Conservation (phyloP, 2,329 filamentous ascomycete genomes). For the Phialophora chinensis region DNA sequence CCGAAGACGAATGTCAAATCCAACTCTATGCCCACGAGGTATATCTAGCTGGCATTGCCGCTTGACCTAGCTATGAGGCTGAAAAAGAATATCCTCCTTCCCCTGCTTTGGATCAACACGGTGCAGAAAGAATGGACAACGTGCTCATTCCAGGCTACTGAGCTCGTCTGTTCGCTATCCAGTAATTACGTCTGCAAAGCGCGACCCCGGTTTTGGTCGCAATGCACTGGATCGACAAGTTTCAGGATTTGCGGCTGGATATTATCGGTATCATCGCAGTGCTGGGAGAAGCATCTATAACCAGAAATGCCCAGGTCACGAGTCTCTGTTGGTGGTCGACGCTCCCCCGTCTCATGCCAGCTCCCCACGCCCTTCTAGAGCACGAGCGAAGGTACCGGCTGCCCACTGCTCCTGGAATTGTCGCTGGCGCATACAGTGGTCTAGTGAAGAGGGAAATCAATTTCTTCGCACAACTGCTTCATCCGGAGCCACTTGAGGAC, state of each 20-base stretch:
- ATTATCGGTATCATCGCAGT: no score
- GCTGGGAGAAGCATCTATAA: conserved; percentile 65
- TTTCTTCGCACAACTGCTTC: conserved; percentile 68
- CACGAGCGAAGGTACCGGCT: conserved; percentile 61
- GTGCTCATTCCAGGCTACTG: neutral
- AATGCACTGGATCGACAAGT: no score
- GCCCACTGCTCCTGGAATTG: conserved; percentile 60
- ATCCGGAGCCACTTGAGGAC: conserved; percentile 49
- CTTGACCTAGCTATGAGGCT: neutral
- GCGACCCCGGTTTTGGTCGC: no score
- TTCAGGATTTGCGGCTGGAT: no score
- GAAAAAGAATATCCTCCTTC: neutral
- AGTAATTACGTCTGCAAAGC: no score
- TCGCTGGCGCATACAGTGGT: conserved; percentile 65
- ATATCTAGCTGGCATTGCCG: conserved; percentile 6
- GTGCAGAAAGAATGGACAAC: neutral
- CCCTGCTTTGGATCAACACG: neutral
- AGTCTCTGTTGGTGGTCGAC: conserved; percentile 65
- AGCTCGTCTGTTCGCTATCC: no score
- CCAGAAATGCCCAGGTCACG: conserved; percentile 63
- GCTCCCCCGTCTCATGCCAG: conserved; percentile 66
- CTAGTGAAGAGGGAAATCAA: conserved; percentile 62
- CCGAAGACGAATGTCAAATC: neutral
- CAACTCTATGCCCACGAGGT: neutral
- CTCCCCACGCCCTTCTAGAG: conserved; percentile 67